Evolutionary conservation across 768 basidiomycete genomes (phyloP), one percentile per base, ranked within the genome.

Genomic region (Symmetrospora coprosmae): DNA sequence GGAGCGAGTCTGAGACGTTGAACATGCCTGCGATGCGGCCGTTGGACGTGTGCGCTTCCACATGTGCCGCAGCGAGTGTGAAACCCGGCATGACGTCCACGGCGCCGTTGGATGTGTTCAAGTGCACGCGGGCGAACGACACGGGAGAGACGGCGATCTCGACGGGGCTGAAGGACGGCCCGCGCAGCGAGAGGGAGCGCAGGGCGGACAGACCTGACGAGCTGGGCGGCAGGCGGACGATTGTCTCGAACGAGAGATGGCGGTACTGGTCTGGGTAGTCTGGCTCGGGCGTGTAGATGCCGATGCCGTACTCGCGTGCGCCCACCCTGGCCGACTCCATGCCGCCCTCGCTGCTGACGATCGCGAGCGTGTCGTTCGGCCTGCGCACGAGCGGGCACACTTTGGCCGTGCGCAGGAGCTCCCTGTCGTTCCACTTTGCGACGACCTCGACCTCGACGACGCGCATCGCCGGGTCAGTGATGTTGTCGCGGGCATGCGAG

Each of bases 391-490:
- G 40, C 11, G 40, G 23, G 41, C 55, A 58, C 9, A 58, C 55
- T 46, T 58, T 58, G 30, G 55, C 27, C 3, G 40, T 43, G 31
- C 46, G 28, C 6, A 58, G 55, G 11, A 58, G 55, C 3, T 58
- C 55, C 31, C 35, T 58, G 41, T 58, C 55, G 30, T 58, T 58
- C 55, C 55, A 58, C 37, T 30, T 6, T 27, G 55, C 55, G 4
- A 33, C 33, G 9, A 58, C 55, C 25, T 58, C 55, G 19, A 58
- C 40, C 55, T 58, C 55, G n/a, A 58, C 37, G 41, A 43, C 31
- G 3, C 41, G 23, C 23, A 27, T 21, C 23, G 27, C 49, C 6
- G 49, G 31, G 21, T 16, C 5, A 21, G 40, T 46, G 17, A 31
- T 13, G n/a, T n/a, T n/a, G n/a, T n/a, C n/a, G n/a, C n/a, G n/a